Percentiles rank a stretch among this genome's conserved stretches.
Evolutionary conservation across 2,329 filamentous ascomycete species (phyloP).

Genomic region (Orbilia blumenaviensis): DNA sequence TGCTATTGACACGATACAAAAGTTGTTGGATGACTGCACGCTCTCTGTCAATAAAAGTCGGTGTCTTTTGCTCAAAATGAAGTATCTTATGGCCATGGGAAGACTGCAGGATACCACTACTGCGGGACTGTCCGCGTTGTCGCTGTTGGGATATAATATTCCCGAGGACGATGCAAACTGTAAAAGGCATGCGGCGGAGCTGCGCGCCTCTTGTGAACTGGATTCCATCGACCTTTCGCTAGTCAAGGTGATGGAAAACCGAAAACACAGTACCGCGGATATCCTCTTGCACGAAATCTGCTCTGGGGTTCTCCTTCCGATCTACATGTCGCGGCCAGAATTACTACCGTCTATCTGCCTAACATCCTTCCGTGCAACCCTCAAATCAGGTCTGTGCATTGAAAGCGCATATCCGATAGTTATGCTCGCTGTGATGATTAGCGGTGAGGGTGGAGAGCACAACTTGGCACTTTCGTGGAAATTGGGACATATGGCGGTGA

Average conservation of each 20-base stretch:
- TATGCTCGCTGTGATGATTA: constrained; percentile 57
- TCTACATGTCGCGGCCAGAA: constrained; percentile 57
- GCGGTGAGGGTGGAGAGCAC: constrained; percentile 56
- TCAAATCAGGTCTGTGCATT: constrained; percentile 57
- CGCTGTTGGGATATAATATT: constrained; percentile 57
- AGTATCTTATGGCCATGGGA: constrained; percentile 57
- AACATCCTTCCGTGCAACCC: constrained; percentile 57
- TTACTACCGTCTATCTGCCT: constrained; percentile 57
- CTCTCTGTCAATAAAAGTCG: constrained; percentile 57
- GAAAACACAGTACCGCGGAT: constrained; percentile 39
- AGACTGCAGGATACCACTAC: constrained; percentile 57
- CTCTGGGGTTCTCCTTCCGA: constrained; percentile 56
- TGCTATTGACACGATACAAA: constrained; percentile 56
- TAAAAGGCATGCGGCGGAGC: constrained; percentile 54
- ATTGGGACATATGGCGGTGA: constrained; percentile 57
- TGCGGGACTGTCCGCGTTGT: constrained; percentile 56
- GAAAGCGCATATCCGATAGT: constrained; percentile 57
- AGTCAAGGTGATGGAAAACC: constrained; percentile 56
- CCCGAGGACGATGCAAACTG: constrained; percentile 56
- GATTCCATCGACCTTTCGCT: constrained; percentile 56
- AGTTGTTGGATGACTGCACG: constrained; percentile 55
- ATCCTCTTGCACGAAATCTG: constrained; percentile 58
- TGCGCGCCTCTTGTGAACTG: constrained; percentile 56
- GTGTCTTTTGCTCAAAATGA: constrained; percentile 58
- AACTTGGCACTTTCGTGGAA: constrained; percentile 56